Conservation (phyloP, 345 rosid species). For the Salix brachista region DNA sequence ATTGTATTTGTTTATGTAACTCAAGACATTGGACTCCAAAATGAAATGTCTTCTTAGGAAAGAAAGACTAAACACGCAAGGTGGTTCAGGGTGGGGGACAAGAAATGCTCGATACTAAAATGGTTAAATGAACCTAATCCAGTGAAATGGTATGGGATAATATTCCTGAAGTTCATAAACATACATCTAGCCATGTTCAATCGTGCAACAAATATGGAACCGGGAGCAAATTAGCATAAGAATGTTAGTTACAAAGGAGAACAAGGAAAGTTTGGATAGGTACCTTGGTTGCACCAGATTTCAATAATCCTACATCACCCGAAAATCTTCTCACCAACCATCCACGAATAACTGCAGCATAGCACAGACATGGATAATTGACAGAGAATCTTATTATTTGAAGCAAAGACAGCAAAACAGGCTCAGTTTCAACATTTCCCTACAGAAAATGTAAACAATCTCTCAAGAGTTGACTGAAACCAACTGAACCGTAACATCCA, state of each 20-base stretch:
- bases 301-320: constrained; percentile 60
- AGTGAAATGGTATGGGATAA: neutral
- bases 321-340: constrained; percentile 95
- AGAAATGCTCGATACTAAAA: neutral
- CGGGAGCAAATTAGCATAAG: neutral
- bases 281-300: constrained; percentile 59
- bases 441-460: neutral
- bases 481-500: constrained; percentile 1
- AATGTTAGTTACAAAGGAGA: neutral
- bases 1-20: constrained; percentile 7
- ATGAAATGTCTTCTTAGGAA: constrained; percentile 5
- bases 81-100: no score
- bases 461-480: neutral
- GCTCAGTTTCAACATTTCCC: neutral
- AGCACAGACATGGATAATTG: neutral
- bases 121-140: neutral
- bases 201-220: neutral
- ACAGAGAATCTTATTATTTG: neutral
- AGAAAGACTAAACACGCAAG: neutral
- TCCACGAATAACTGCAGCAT: constrained; percentile 76
- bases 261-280: neutral
- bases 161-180: no score
- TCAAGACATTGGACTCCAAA: neutral
- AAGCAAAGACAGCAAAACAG: neutral
- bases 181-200: neutral